A percentile compares a stretch with the other conserved stretches of the same genome.
Evolutionary conservation across 1,284 basidiomycete species (phyloP).

Genomic region (Cutaneotrichosporon sp.): DNA sequence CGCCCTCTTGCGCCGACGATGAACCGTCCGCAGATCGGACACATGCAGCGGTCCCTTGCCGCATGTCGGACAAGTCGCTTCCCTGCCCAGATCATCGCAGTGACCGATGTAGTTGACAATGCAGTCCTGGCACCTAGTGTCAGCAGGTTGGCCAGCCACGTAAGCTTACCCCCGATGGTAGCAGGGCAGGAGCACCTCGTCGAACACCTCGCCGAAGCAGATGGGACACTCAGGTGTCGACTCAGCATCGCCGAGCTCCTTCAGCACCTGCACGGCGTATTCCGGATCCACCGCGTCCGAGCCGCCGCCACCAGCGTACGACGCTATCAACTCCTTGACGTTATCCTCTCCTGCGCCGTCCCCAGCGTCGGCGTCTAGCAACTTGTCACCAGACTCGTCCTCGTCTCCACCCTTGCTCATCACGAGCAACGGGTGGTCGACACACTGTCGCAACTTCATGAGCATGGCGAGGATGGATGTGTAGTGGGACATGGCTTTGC

Average conservation of each 20-base stretch:
- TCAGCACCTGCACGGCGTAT: conserved; percentile 67
- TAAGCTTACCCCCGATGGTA: conserved; percentile 69
- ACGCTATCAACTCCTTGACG: conserved; percentile 64
- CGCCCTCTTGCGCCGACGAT: conserved; percentile 50
- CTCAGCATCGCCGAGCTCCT: conserved; percentile 57
- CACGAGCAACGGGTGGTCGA: conserved; percentile 78
- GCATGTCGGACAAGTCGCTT: conserved; percentile 49
- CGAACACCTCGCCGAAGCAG: conserved; percentile 59
- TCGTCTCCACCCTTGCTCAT: conserved; percentile 56
- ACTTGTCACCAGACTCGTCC: conserved; percentile 54
- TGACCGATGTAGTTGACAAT: conserved; percentile 51
- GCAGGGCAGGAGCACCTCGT: conserved; percentile 70
- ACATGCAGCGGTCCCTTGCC: conserved; percentile 43
- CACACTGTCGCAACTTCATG: conserved; percentile 84
- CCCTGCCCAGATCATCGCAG: conserved; percentile 49
- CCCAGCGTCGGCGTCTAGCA: conserved; percentile 46
- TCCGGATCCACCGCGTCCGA: conserved; percentile 45
- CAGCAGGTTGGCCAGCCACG: conserved; percentile 12
- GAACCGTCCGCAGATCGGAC: conserved; percentile 42
- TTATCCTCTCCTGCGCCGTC: conserved; percentile 51
- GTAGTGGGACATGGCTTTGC: conserved; percentile 77
- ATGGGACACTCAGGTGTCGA: conserved; percentile 69
- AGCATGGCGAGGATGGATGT: conserved; percentile 87
- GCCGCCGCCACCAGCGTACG: conserved; percentile 57
- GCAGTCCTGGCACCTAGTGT: conserved; percentile 52